phyloP scores from a whole-genome alignment of 2,329 filamentous ascomycete species.

The Epicoccum sorghinum region DNA sequence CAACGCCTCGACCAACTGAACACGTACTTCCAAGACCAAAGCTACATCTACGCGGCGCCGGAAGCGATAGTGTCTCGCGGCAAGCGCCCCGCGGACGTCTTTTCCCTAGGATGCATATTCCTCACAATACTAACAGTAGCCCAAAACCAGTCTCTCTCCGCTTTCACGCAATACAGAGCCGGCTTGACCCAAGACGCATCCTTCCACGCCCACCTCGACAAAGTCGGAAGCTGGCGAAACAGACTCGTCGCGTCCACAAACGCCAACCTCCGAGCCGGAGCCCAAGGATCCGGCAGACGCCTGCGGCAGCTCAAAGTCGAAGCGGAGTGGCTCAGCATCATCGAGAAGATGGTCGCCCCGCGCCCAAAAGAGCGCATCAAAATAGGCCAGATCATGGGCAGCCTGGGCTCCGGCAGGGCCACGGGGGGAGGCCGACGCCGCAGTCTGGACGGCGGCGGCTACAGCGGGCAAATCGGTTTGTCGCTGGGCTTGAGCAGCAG shows the following conservation, averaged over 20 bases:
- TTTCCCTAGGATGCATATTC: slow-evolving; percentile 49
- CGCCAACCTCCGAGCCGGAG: slow-evolving; percentile 36
- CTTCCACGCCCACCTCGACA: slow-evolving; percentile 49
- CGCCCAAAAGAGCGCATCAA: slow-evolving; percentile 45
- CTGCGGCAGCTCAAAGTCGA: slow-evolving; percentile 43
- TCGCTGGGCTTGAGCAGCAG: slow-evolving; percentile 21
- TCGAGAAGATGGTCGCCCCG: slow-evolving; percentile 44
- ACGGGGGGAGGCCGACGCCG: slow-evolving; percentile 35
- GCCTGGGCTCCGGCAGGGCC: slow-evolving; percentile 36
- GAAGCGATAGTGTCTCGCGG: slow-evolving; percentile 46
- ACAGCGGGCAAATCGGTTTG: slow-evolving; percentile 37
- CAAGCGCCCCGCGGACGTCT: slow-evolving; percentile 48
- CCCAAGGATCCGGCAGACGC: slow-evolving; percentile 37
- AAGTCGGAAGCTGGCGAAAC: slow-evolving; percentile 43
- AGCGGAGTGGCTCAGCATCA: slow-evolving; percentile 43
- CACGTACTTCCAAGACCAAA: slow-evolving; percentile 42
- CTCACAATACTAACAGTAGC: slow-evolving; percentile 48
- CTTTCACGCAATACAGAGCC: slow-evolving; percentile 44
- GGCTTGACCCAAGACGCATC: slow-evolving; percentile 44
- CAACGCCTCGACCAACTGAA: slow-evolving; percentile 40
- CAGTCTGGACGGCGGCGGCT: slow-evolving; percentile 44
- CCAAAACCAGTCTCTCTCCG: slow-evolving; percentile 43
- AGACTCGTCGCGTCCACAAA: slow-evolving; percentile 40
- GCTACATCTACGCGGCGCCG: slow-evolving; percentile 48
- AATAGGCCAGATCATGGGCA: slow-evolving; percentile 39